Evolutionary conservation across 1,284 basidiomycete genomes (phyloP).

Genomic region (Rhodotorula sp.): DNA sequence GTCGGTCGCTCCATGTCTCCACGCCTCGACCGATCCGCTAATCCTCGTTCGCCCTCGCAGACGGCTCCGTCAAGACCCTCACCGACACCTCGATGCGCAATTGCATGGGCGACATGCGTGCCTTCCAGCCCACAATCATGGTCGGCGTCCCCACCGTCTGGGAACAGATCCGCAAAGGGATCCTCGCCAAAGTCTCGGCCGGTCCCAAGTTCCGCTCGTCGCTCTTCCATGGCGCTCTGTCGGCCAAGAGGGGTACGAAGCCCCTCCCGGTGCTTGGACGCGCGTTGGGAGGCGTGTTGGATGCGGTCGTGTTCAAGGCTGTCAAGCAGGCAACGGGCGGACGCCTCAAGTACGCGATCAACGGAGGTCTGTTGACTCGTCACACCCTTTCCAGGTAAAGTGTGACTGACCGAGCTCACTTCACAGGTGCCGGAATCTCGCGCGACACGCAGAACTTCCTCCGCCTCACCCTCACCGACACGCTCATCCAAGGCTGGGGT

Average conservation of each 20-base stretch:
- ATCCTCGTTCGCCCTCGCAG: background rate
- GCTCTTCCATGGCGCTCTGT: constrained; percentile 69
- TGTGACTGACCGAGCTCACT: constrained; percentile 19
- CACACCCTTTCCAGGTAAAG: background rate
- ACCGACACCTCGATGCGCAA: constrained; percentile 85
- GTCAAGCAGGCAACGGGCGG: constrained; percentile 85
- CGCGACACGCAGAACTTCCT: constrained; percentile 88
- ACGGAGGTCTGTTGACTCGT: constrained; percentile 13
- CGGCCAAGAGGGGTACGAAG: constrained; percentile 60
- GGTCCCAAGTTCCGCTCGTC: constrained; percentile 67
- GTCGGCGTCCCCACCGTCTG: constrained; percentile 46
- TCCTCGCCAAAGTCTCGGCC: constrained; percentile 68
- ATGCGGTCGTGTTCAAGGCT: constrained; percentile 69
- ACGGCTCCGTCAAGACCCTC: constrained; percentile 88
- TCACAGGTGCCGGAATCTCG: constrained; percentile 78
- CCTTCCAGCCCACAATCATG: constrained; percentile 71
- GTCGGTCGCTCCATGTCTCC: background rate
- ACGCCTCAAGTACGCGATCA: constrained; percentile 42
- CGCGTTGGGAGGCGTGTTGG: constrained; percentile 46
- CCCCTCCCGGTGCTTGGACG: constrained; percentile 11
- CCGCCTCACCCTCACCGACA: constrained; percentile 66
- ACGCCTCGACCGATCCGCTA: too few species aligned
- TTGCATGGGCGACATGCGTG: constrained; percentile 82
- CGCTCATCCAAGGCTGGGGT: constrained; percentile 77
- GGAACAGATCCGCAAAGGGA: constrained; percentile 72